Evolutionary conservation across 1,139 yeast genomes (phyloP).

Genomic region (Geotrichum candidum): DNA sequence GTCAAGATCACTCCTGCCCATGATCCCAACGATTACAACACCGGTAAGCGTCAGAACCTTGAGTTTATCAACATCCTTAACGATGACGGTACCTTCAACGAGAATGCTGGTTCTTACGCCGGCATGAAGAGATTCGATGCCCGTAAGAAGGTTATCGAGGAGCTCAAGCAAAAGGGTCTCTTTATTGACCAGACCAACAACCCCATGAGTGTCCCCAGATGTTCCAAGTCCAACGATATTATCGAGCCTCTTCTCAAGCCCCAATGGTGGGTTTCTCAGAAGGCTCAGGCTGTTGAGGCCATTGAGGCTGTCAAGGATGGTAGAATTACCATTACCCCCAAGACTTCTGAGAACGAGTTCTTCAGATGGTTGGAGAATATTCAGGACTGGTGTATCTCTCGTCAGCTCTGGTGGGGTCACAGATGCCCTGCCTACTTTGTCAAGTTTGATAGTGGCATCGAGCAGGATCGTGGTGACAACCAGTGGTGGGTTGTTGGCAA

Average conservation of each 20-base stretch:
- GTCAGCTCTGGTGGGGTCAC: slow-evolving; percentile 99
- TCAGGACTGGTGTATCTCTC: slow-evolving; percentile 99
- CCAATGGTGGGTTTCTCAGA: slow-evolving; percentile 98
- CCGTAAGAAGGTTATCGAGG: slow-evolving; percentile 75
- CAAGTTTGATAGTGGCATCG: slow-evolving; percentile 38
- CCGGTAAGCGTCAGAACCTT: slow-evolving; percentile 89
- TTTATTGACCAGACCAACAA: slow-evolving; percentile 82
- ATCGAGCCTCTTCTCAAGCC: slow-evolving; percentile 96
- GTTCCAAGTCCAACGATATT: slow-evolving; percentile 94
- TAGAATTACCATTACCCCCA: slow-evolving; percentile 74
- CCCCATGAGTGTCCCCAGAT: slow-evolving; percentile 89
- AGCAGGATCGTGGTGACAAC: slow-evolving; percentile 55
- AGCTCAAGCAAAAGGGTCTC: slow-evolving; percentile 67
- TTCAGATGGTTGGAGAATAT: slow-evolving; percentile 94
- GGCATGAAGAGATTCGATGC: slow-evolving; percentile 96
- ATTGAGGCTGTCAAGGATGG: slow-evolving; percentile 82
- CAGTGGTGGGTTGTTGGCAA: slow-evolving; percentile 91
- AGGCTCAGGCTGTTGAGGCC: slow-evolving; percentile 84
- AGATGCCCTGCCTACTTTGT: slow-evolving; percentile 96
- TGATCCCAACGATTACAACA: slow-evolving; percentile 91
- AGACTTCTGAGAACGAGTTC: slow-evolving; percentile 86
- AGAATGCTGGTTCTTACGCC: slow-evolving; percentile 79
- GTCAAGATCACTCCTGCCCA: slow-evolving; percentile 98
- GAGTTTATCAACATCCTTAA: slow-evolving; percentile 86
- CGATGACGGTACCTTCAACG: slow-evolving; percentile 87